Evolutionary conservation across 176 grass and related monocot genomes (phyloP).

Genomic region (Oryza glumipatula): DNA sequence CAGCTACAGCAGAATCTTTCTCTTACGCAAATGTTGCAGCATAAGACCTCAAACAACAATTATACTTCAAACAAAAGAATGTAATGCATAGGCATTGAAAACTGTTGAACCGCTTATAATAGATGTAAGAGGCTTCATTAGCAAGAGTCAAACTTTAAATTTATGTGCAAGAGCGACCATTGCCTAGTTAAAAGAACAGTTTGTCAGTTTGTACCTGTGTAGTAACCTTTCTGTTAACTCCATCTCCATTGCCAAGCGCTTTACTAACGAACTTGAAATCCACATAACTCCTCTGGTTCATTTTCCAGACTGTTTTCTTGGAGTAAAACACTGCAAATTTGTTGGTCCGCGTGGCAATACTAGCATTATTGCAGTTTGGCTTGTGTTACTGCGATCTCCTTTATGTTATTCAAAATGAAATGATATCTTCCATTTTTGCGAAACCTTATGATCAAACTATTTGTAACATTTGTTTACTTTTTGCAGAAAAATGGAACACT

Average conservation of each 20-base stretch:
- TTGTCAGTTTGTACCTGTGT: not conserved
- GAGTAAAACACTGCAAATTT: slow-evolving; percentile 3
- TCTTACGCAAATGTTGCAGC: not conserved
- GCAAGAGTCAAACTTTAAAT: not conserved
- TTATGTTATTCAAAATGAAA: slow-evolving; percentile 11
- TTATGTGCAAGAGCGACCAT: not conserved
- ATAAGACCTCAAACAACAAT: not conserved
- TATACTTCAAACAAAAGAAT: not conserved
- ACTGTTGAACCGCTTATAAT: not conserved
- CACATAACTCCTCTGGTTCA: not conserved
- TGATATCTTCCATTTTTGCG: slow-evolving; percentile 7
- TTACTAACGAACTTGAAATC: not conserved
- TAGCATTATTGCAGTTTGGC: slow-evolving; percentile 17
- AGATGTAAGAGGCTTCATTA: not conserved
- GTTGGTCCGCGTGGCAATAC: not conserved
- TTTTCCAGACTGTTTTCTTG: not conserved
- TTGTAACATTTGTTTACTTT: slow-evolving; percentile 47
- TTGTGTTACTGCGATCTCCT: not conserved
- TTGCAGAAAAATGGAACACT: slow-evolving; percentile 60
- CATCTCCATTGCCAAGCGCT: not conserved
- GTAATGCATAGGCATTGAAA: not conserved
- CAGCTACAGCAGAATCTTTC: not conserved
- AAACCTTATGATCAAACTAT: slow-evolving; percentile 9
- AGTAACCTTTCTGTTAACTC: not conserved
- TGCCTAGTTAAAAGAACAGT: not conserved